phyloP scores from a whole-genome alignment of 2,329 filamentous ascomycete genomes.

The Capronia coronata region DNA sequence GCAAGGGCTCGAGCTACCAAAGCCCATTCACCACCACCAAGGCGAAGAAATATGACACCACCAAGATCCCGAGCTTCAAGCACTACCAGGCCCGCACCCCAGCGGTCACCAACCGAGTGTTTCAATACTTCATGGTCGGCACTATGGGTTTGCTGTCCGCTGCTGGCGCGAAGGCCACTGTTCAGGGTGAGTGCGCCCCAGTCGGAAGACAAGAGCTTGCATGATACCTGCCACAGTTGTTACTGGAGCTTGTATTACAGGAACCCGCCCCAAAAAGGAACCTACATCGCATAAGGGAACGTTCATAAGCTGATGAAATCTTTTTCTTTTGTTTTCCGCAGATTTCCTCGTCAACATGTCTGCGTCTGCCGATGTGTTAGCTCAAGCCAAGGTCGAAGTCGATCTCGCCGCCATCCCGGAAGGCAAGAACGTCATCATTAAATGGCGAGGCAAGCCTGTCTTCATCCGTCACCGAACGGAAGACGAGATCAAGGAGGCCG shows the following conservation, averaged over 20 bases:
- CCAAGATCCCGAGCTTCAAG: conserved; percentile 79
- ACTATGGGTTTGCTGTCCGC: conserved; percentile 87
- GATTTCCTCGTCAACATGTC: conserved; percentile 99
- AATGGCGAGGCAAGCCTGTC: conserved; percentile 99
- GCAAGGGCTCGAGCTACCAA: conserved; percentile 40
- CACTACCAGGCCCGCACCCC: conserved; percentile 71
- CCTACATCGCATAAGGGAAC: too few species aligned
- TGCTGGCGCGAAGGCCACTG: conserved; percentile 92
- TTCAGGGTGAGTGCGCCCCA: conserved; percentile 74
- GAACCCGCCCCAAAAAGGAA: neutral
- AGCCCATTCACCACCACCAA: conserved; percentile 48
- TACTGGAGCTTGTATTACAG: too few species aligned
- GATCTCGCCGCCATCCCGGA: conserved; percentile 88
- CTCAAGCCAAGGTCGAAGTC: conserved; percentile 99
- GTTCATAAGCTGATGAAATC: conserved; percentile 13
- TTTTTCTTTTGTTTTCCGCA: conserved; percentile 38
- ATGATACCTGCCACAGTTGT: neutral
- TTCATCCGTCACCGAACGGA: conserved; percentile 98
- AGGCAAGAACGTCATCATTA: conserved; percentile 99
- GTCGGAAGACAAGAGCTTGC: too few species aligned
- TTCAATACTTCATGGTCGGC: conserved; percentile 98
- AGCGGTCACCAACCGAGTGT: conserved; percentile 72
- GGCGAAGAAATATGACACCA: conserved; percentile 40
- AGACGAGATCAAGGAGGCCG: conserved; percentile 89
- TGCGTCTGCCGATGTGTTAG: conserved; percentile 93